Evolutionary conservation across 2,329 filamentous ascomycete species (phyloP).

Genomic region (Cordyceps fumosorosea): DNA sequence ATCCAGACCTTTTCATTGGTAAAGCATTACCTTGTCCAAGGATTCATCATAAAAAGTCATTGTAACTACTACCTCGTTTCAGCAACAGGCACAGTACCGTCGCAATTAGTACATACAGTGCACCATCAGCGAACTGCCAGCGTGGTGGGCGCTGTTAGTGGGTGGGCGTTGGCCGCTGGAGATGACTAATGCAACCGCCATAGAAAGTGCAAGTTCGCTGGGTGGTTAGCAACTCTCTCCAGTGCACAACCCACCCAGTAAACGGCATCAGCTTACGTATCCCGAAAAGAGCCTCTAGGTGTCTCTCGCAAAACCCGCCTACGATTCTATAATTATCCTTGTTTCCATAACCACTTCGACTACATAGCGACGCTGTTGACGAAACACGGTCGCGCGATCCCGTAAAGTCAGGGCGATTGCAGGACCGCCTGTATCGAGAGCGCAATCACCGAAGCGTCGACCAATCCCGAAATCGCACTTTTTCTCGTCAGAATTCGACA

Average conservation of each 20-base stretch:
- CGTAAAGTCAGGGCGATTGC: neutral
- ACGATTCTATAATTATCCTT: neutral
- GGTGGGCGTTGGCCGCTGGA: neutral
- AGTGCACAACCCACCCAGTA: constrained; percentile 14
- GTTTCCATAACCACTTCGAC: neutral
- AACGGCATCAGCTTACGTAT: neutral
- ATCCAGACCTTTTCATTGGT: no score
- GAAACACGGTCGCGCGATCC: neutral
- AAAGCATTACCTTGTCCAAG: no score
- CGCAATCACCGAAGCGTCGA: neutral
- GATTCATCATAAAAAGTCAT: no score
- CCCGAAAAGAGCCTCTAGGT: neutral
- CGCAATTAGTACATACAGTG: neutral
- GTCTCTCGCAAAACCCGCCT: neutral
- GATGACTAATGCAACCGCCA: constrained; percentile 14
- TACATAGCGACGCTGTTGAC: neutral
- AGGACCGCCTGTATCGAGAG: neutral
- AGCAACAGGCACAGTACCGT: no score
- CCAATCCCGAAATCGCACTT: neutral
- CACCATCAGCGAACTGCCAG: neutral
- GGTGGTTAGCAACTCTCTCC: constrained; percentile 13
- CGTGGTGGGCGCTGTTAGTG: neutral
- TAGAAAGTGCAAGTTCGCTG: constrained; percentile 13
- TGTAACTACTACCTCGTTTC: no score
- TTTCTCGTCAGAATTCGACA: neutral